phyloP scores from a whole-genome alignment of 495 filamentous ascomycete species.

The Gamarada debralockiae region DNA sequence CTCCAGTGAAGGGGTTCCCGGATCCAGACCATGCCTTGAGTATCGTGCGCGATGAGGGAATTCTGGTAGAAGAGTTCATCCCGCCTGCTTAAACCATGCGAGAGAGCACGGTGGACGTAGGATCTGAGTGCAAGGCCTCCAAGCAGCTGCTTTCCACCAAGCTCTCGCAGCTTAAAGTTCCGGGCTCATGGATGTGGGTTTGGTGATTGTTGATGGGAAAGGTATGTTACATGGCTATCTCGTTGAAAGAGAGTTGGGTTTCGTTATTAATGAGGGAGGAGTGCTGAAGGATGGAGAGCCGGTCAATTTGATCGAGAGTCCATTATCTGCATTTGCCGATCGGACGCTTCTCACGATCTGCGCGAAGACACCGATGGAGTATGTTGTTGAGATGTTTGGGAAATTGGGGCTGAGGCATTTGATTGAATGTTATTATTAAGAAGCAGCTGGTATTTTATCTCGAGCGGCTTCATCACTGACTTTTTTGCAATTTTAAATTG shows the following conservation, averaged over 20 bases:
- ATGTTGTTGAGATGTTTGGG: slow-evolving; percentile 55
- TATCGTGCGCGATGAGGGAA: slow-evolving; percentile 33
- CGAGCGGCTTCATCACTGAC: slow-evolving; percentile 19
- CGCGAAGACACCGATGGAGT: slow-evolving; percentile 51
- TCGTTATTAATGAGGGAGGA: slow-evolving; percentile 38
- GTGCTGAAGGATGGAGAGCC: slow-evolving; percentile 28
- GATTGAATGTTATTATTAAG: slow-evolving; percentile 40
- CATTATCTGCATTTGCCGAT: slow-evolving; percentile 45
- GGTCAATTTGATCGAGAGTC: slow-evolving; percentile 38
- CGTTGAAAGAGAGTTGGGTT: slow-evolving; percentile 50
- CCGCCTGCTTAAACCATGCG: slow-evolving; percentile 50
- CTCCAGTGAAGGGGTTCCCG: slow-evolving; percentile 48
- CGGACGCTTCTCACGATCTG: slow-evolving; percentile 46
- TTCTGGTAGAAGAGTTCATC: slow-evolving; percentile 42
- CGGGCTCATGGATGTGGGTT: slow-evolving; percentile 53
- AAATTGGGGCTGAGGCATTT: slow-evolving; percentile 50
- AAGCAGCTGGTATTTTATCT: slow-evolving; percentile 33
- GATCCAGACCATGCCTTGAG: slow-evolving; percentile 44
- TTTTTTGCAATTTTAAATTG: no score
- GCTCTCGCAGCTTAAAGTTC: slow-evolving; percentile 38
- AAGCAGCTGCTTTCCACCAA: slow-evolving; percentile 37
- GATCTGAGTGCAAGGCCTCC: slow-evolving; percentile 38
- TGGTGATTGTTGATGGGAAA: slow-evolving; percentile 47
- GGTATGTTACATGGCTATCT: slow-evolving; percentile 50
- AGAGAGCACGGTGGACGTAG: slow-evolving; percentile 49